Evolutionary conservation across 1,284 basidiomycete genomes (phyloP), one percentile per base, ranked within the genome.

Genomic region (Neonothopanus nambi): DNA sequence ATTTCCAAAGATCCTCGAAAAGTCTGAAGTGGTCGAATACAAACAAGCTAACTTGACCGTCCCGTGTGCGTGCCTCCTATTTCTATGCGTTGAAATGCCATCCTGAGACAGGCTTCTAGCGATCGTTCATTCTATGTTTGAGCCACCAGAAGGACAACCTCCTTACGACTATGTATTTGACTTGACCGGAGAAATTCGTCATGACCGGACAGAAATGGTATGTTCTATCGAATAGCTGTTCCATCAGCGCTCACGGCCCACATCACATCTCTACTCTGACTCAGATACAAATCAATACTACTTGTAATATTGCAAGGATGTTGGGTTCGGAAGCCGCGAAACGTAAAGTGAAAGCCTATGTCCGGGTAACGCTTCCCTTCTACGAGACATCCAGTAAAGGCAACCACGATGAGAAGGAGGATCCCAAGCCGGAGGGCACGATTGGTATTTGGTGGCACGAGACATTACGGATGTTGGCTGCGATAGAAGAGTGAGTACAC

Each of bases 361-460:
- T 93, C 56, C 84, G 92, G 45, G 71, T 94, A 28, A 88, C 89
- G 54, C 87, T 85, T 46, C 89, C 91, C 17, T 93, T 87, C 67
- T 95, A 95, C 70, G 86, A 91, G 61, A 88, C 87, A 26, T 75
- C 82, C 4, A 81, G 80, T 55, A 91, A 88, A 68, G 75, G 79
- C 23, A 62, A 76, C 12, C 82, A 88, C 57, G 73, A 80, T 44
- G 93, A 94, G 73, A 87, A 84, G 64, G 85, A 89, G 55, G 85
- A 89, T 56, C 71, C 87, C 35, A 87, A 87, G 63, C 92, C 93
- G 0, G 74, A 81, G 45, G 87, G 85, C 28, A 78, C 84, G 4
- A 73, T 87, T 51, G 92, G 93, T 11, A 82, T 78, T 20, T 95
- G 93, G 93, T 95, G 93, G 91, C 92, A 95, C 63, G 93, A 95